phyloP scores from a whole-genome alignment of 2,329 filamentous ascomycete species.

The Tolypocladium ophioglossoides region DNA sequence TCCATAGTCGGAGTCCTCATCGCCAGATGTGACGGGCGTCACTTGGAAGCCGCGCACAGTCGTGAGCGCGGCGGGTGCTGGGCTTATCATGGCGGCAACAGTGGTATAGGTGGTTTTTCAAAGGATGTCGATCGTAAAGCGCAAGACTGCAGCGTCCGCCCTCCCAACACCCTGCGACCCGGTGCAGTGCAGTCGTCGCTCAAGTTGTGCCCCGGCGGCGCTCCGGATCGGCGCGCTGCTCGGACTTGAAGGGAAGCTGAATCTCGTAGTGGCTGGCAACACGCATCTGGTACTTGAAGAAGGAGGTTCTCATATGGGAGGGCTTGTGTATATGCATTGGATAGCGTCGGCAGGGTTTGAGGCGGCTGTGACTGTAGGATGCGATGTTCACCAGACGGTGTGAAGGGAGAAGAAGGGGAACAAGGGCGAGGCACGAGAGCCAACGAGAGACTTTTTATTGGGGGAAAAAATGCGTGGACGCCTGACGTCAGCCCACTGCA shows the following conservation, averaged over 20 bases:
- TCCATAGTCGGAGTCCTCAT: conserved; percentile 46
- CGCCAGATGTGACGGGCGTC: conserved; percentile 43
- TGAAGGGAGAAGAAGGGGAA: conserved; percentile 2
- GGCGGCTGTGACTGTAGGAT: conserved; percentile 5
- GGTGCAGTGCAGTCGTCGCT: conserved; percentile 8
- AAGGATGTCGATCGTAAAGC: neutral
- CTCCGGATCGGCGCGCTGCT: conserved; percentile 47
- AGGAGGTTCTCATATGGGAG: conserved; percentile 32
- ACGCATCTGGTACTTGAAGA: conserved; percentile 49
- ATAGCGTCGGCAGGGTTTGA: conserved; percentile 7
- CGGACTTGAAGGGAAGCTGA: conserved; percentile 37
- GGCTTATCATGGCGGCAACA: conserved; percentile 30
- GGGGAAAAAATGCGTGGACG: neutral
- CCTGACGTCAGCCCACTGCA: neutral
- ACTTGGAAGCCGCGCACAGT: conserved; percentile 46
- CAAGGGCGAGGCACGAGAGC: neutral
- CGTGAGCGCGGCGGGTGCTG: conserved; percentile 37
- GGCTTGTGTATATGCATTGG: conserved; percentile 48
- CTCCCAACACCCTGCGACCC: neutral
- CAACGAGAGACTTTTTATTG: neutral
- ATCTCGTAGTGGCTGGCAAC: conserved; percentile 37
- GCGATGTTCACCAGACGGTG: conserved; percentile 6
- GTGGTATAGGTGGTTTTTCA: neutral
- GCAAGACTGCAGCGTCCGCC: neutral
- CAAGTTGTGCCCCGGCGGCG: conserved; percentile 44